Evolutionary conservation across 768 basidiomycete genomes (phyloP).

Genomic region (Rhodotorula toruloides): DNA sequence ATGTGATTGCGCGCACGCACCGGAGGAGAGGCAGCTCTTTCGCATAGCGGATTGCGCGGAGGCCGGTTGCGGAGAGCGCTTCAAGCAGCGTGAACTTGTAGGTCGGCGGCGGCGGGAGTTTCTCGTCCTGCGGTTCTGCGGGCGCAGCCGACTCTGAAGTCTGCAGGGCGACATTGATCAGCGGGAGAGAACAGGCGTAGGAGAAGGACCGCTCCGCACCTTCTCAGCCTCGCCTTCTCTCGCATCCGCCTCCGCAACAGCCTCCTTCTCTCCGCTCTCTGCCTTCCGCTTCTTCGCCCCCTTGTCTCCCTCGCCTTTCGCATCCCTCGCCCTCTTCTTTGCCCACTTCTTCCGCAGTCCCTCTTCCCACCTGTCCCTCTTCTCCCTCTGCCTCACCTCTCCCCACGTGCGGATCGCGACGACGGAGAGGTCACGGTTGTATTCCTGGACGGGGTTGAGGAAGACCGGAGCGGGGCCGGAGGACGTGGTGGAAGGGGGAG

Average conservation of each 20-base stretch:
- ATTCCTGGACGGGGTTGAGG: slow-evolving; percentile 95
- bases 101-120: not conserved
- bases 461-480: slow-evolving; percentile 68
- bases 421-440: slow-evolving; percentile 89
- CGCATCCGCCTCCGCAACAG: not conserved
- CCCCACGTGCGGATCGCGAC: slow-evolving; percentile 88
- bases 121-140: not conserved
- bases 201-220: no score
- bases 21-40: slow-evolving; percentile 89
- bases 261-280: slow-evolving; percentile 9
- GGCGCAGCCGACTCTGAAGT: no score
- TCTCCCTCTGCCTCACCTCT: slow-evolving; percentile 61
- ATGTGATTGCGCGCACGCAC: slow-evolving; percentile 49
- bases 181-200: no score
- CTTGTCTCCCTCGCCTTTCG: not conserved
- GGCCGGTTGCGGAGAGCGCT: slow-evolving; percentile 89
- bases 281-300: slow-evolving; percentile 26
- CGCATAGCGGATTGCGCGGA: slow-evolving; percentile 92
- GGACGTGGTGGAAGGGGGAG: not conserved
- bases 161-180: no score
- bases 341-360: slow-evolving; percentile 46
- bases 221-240: not conserved
- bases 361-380: slow-evolving; percentile 58
- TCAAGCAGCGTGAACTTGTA: slow-evolving; percentile 77
- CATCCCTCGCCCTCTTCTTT: slow-evolving; percentile 44